Base-by-base conservation (phyloP, 2,329 filamentous ascomycete species). In the Fusarium haematococcum region DNA sequence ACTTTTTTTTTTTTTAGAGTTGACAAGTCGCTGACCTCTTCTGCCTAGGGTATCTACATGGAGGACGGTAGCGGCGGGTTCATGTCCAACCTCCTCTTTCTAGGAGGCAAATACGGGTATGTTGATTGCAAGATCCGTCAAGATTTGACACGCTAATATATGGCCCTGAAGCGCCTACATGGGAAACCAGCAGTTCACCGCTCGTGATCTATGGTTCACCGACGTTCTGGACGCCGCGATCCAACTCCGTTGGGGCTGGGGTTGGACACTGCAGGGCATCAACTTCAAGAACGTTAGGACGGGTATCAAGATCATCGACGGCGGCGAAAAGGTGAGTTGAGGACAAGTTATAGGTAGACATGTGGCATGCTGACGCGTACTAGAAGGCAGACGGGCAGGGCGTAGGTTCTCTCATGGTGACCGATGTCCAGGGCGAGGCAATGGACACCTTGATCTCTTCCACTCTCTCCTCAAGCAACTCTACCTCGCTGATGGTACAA, bases 241-340 rank as follows among this genome's bases (percentile, higher is more conserved):
- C 63, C 90, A 88, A 79, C 89, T 93, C 82, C 88, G 92, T 73
- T 94, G 93, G 92, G 89, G 92, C 81, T 95, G 92, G 92, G 89
- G 89, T 32, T 95, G 91, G 90, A 91, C 89, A 90, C 92, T 93
- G 84, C 92, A 93, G 82, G 89, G 88, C 30, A 80, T 93, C 37
- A 85, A 81, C 33, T 88, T 93, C 80, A 86, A 89, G 78, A 86
- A 91, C 78, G 92, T 90, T 78, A 83, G 83, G 8, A 85, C 92
- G 39, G 92, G 91, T 18, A 83, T 94, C 64, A 92, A 82, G 32
- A 75, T 78, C 18, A 60, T 65, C 7, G 65, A 63, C 20, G 70
- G 65, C 18, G 62, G 57, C n/a, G 63, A 64, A 50, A 70, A 65
- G 62, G 68, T 67, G 45, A 63, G 65, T 62, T 37, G 39, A 20